These are phyloP conservation scores for Aureobasidium mangrovei DNA, from an alignment of 2,329 filamentous ascomycete species.

Conservation along the genomic window DNA sequence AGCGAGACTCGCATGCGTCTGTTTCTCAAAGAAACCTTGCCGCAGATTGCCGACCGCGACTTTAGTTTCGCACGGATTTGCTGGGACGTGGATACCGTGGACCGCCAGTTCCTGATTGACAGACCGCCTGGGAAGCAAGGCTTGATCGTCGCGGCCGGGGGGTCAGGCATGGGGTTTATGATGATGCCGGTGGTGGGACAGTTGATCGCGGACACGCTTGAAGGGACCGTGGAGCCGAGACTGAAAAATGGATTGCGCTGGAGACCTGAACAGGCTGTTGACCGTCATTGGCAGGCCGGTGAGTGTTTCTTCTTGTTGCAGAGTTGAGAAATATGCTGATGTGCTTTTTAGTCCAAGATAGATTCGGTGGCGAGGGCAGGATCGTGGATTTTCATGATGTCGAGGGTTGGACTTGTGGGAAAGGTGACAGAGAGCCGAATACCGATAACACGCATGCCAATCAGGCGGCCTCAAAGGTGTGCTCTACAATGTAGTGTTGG, in stretches of 20 bases:
- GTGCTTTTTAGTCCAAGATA: slow-evolving; percentile 4
- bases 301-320: neutral
- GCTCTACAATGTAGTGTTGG: neutral
- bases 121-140: slow-evolving; percentile 37
- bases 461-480: neutral
- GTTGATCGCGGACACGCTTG: slow-evolving; percentile 42
- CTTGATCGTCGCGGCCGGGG: slow-evolving; percentile 43
- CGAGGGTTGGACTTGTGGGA: slow-evolving; percentile 4
- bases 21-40: slow-evolving; percentile 45
- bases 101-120: slow-evolving; percentile 46
- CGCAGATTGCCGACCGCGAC: slow-evolving; percentile 41
- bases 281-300: slow-evolving; percentile 37
- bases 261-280: slow-evolving; percentile 42
- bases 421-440: neutral
- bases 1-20: slow-evolving; percentile 39
- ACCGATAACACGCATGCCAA: neutral
- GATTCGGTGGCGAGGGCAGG: slow-evolving; percentile 6
- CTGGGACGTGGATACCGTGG: slow-evolving; percentile 49
- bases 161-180: slow-evolving; percentile 46
- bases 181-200: slow-evolving; percentile 44
- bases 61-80: slow-evolving; percentile 46
- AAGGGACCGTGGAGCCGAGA: slow-evolving; percentile 35
- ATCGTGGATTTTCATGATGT: slow-evolving; percentile 12
- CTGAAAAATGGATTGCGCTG: slow-evolving; percentile 40
- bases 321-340: neutral